These are phyloP conservation scores for Closterium sp. DNA, from an alignment of 139 green algal genomes.

Conservation along the genomic window DNA sequence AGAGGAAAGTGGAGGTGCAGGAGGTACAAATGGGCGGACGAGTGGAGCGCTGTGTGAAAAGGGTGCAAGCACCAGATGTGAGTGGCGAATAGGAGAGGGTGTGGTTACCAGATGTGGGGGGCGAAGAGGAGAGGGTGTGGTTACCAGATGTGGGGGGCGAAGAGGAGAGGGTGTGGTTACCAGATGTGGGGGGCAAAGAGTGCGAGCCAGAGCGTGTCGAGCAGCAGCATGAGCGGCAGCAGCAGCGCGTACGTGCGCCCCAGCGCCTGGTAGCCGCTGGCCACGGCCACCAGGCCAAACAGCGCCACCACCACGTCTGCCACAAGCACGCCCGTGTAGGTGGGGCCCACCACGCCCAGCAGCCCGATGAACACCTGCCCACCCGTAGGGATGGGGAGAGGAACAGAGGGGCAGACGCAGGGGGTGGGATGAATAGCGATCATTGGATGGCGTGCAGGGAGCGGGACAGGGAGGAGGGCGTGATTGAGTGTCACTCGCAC, in stretches of 20 bases:
- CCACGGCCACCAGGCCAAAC: conserved; percentile 29
- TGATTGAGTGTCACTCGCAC: no score
- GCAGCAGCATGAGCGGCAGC: not conserved
- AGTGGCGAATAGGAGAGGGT: no score
- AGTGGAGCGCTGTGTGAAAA: no score
- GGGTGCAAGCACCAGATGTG: no score
- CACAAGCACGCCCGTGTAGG: conserved; percentile 6
- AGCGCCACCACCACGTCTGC: conserved; percentile 27
- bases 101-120: no score
- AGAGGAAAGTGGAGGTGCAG: not conserved
- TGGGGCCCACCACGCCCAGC: not conserved
- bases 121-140: no score
- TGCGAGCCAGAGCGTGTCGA: conserved; percentile 19
- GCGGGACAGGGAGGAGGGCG: no score
- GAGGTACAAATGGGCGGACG: no score
- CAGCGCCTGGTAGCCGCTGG: conserved; percentile 25
- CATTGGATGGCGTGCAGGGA: no score
- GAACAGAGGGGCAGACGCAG: not conserved
- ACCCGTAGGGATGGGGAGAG: no score
- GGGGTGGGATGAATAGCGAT: not conserved
- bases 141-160: not conserved
- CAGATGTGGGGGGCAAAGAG: conserved; percentile 17
- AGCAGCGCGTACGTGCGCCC: conserved; percentile 12
- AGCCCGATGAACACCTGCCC: conserved; percentile 7
- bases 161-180: no score